phyloP scores from a whole-genome alignment of 2,329 filamentous ascomycete genomes.

The Aspergillus jensenii region DNA sequence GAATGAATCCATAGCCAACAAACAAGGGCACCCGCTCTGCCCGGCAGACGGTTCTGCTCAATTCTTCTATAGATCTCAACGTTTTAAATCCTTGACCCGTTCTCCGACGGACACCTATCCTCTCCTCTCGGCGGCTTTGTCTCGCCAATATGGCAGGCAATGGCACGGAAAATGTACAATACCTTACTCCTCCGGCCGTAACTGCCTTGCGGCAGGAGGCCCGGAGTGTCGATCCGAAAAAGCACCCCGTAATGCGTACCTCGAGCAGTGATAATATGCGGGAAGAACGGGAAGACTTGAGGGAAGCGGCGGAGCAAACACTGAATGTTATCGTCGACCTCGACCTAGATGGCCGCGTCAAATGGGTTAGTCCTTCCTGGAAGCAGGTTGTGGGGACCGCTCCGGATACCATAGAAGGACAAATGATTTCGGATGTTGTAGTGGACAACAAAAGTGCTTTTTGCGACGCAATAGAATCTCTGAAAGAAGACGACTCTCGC shows the following conservation, averaged over 20 bases:
- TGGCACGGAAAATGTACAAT: constrained; percentile 37
- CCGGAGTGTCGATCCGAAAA: constrained; percentile 36
- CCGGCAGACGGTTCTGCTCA: constrained; percentile 43
- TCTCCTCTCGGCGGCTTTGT: constrained; percentile 14
- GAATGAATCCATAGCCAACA: constrained; percentile 41
- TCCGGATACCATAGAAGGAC: constrained; percentile 70
- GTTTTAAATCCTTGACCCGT: constrained; percentile 5
- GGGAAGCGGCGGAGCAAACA: constrained; percentile 93
- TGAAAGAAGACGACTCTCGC: constrained; percentile 88
- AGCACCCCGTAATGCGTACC: constrained; percentile 55
- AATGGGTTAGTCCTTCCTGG: constrained; percentile 98
- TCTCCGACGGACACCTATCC: constrained; percentile 7
- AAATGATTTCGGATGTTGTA: constrained; percentile 76
- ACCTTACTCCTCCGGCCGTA: constrained; percentile 46
- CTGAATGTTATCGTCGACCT: constrained; percentile 95
- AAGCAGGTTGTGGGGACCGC: constrained; percentile 83
- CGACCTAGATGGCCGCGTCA: constrained; percentile 82
- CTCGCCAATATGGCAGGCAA: constrained; percentile 43
- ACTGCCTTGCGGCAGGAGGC: constrained; percentile 46
- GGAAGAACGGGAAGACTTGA: constrained; percentile 88
- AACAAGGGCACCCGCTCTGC: constrained; percentile 44
- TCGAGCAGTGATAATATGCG: constrained; percentile 87
- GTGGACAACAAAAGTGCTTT: constrained; percentile 79
- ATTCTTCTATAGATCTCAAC: constrained; percentile 14
- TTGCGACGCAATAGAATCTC: constrained; percentile 77